Percentiles rank a stretch among this genome's conserved stretches.
Conservation (phyloP, 2,329 filamentous ascomycete genomes). For the Pseudocercospora eumusae region DNA sequence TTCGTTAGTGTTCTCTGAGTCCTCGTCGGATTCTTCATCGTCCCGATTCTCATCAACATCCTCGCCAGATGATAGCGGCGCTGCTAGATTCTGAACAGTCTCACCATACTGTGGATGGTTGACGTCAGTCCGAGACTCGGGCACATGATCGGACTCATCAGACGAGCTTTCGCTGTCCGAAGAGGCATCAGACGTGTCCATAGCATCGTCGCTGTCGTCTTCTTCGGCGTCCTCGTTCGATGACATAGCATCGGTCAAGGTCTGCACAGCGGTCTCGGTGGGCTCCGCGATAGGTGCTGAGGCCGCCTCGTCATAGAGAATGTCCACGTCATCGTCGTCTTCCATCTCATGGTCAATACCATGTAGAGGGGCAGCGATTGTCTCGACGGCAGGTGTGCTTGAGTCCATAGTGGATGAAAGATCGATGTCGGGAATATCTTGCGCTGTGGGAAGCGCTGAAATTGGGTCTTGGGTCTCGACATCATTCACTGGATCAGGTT, state of each 20-base stretch:
- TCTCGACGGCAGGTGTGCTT: background rate
- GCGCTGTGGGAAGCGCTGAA: background rate
- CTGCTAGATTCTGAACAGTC: background rate
- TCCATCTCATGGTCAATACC: constrained; percentile 2
- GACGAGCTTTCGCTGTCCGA: constrained; percentile 12
- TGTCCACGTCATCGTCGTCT: constrained; percentile 19
- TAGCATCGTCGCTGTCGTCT: constrained; percentile 29
- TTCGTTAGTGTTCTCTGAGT: constrained; percentile 7
- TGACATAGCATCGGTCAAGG: constrained; percentile 2
- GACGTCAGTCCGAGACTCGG: background rate
- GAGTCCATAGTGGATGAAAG: background rate
- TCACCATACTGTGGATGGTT: background rate
- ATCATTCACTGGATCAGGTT: background rate
- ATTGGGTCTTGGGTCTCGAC: background rate
- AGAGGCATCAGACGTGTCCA: constrained; percentile 27
- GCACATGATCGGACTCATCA: constrained; percentile 3
- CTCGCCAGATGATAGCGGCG: background rate
- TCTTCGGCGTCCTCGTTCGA: constrained; percentile 9
- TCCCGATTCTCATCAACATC: background rate
- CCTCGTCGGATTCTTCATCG: constrained; percentile 22
- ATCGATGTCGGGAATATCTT: background rate
- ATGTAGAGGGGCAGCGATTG: background rate
- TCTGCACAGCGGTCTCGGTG: constrained; percentile 7
- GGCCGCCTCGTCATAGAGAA: constrained; percentile 10
- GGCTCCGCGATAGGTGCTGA: constrained; percentile 2